These are phyloP conservation scores for Pterocarpus macrocarpus DNA, from an alignment of 306 rosid genomes.

Conservation along the genomic window DNA sequence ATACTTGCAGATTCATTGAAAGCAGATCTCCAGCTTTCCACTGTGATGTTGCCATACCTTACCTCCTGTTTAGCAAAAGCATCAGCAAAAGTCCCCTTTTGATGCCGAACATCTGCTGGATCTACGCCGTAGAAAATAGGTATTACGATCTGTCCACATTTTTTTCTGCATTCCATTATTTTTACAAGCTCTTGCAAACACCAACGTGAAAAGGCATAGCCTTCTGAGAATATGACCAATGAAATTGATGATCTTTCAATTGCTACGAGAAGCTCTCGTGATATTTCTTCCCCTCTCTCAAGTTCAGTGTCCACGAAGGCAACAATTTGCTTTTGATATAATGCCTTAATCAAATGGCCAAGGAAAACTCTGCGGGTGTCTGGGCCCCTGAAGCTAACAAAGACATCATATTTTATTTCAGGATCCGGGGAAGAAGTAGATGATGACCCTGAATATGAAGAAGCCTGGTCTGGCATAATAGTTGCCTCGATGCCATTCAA, in stretches of 20 bases:
- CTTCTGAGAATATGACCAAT: conserved; percentile 22
- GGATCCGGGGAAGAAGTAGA: background rate
- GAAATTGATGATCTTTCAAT: conserved; percentile 36
- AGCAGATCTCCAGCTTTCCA: conserved; percentile 40
- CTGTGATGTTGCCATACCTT: background rate
- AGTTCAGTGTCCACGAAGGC: background rate
- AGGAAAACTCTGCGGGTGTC: conserved; percentile 24
- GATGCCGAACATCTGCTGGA: conserved; percentile 35
- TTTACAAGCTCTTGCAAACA: conserved; percentile 43
- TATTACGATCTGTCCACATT: background rate
- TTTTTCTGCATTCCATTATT: conserved; percentile 26
- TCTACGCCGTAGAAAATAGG: conserved; percentile 41
- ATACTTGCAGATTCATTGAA: conserved; percentile 20
- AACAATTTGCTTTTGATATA: background rate
- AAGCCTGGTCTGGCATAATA: background rate
- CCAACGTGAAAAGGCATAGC: conserved; percentile 39
- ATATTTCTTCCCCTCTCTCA: background rate
- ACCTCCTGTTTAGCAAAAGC: conserved; percentile 37
- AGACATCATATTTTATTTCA: conserved; percentile 25
- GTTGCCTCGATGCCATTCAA: no score
- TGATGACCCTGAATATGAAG: background rate
- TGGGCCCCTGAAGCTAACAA: conserved; percentile 37
- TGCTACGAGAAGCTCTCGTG: conserved; percentile 10
- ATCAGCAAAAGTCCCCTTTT: conserved; percentile 8
- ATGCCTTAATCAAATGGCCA: conserved; percentile 17